phyloP scores from a whole-genome alignment of 2,329 filamentous ascomycete genomes.

The Drechslerella coelobrocha region DNA sequence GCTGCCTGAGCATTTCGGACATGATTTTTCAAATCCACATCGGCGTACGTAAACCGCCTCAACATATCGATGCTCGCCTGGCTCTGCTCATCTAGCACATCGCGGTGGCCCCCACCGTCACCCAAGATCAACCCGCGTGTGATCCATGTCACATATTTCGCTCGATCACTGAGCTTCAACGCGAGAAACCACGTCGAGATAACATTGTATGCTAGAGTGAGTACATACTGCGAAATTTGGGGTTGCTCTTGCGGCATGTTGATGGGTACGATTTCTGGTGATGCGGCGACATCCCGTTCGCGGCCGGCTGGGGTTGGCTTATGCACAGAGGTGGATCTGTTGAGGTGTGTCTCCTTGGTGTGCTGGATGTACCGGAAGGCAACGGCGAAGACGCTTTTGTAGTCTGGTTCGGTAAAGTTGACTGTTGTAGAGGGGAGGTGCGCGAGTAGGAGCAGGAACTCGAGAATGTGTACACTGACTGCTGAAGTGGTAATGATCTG shows the following conservation, averaged over 20 bases:
- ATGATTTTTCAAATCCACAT: conserved; percentile 66
- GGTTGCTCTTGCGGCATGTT: conserved; percentile 51
- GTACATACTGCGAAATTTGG: conserved; percentile 90
- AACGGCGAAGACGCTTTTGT: conserved; percentile 91
- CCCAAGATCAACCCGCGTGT: conserved; percentile 80
- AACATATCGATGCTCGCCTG: conserved; percentile 94
- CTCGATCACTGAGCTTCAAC: conserved; percentile 80
- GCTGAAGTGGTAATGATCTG: conserved; percentile 93
- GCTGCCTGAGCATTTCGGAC: conserved; percentile 59
- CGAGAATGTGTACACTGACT: conserved; percentile 91
- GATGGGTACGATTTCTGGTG: conserved; percentile 19
- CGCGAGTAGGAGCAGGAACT: conserved; percentile 89
- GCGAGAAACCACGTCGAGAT: conserved; percentile 97
- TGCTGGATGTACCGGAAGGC: conserved; percentile 93
- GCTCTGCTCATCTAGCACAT: conserved; percentile 86
- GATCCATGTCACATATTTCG: conserved; percentile 87
- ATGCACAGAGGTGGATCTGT: conserved; percentile 56
- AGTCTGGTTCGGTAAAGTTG: conserved; percentile 90
- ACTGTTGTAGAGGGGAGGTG: conserved; percentile 83
- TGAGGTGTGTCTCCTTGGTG: conserved; percentile 58
- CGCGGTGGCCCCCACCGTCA: conserved; percentile 76
- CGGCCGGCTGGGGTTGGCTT: conserved; percentile 2
- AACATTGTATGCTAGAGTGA: conserved; percentile 90
- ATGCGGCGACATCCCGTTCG: conserved; percentile 22
- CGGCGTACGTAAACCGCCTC: conserved; percentile 84